A percentile compares a stretch with the other conserved stretches of the same genome.
phyloP scores from a whole-genome alignment of 176 grass and related monocot species.

The Eleusine indica region DNA sequence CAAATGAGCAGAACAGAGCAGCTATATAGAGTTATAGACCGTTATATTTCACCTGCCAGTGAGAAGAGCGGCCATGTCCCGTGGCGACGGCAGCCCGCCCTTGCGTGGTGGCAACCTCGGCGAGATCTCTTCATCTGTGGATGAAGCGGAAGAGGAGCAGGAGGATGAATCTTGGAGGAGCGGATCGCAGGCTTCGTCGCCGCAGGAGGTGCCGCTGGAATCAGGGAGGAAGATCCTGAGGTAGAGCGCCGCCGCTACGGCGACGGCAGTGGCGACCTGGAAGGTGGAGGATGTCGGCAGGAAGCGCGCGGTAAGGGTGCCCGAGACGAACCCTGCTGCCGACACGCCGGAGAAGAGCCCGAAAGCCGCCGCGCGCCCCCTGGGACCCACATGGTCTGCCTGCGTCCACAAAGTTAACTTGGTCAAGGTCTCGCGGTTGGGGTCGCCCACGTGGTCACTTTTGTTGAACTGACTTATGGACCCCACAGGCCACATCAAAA shows the following conservation, averaged over 20 bases:
- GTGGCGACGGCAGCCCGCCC: slow-evolving; percentile 53
- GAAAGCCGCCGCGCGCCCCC: slow-evolving; percentile 62
- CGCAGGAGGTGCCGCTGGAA: slow-evolving; percentile 39
- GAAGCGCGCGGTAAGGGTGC: slow-evolving; percentile 75
- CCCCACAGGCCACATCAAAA: not conserved
- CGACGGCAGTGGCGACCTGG: slow-evolving; percentile 67
- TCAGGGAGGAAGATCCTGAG: slow-evolving; percentile 69
- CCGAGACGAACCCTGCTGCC: slow-evolving; percentile 79
- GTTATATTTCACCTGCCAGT: slow-evolving; percentile 56
- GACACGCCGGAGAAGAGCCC: slow-evolving; percentile 72
- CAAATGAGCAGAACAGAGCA: not conserved
- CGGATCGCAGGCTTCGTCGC: slow-evolving; percentile 57
- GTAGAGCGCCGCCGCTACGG: slow-evolving; percentile 53
- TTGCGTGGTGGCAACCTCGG: slow-evolving; percentile 46
- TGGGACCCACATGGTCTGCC: slow-evolving; percentile 71
- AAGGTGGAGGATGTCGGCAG: slow-evolving; percentile 75
- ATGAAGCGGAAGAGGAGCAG: slow-evolving; percentile 28
- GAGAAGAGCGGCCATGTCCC: slow-evolving; percentile 68
- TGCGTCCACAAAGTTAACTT: slow-evolving; percentile 31
- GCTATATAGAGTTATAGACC: not conserved
- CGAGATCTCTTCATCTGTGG: slow-evolving; percentile 44
- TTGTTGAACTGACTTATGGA: not conserved
- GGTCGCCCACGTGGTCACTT: not conserved
- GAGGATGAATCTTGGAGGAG: slow-evolving; percentile 41
- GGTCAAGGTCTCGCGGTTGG: not conserved